Conservation (phyloP, 306 rosid genomes). For the Luffa aegyptiaca region DNA sequence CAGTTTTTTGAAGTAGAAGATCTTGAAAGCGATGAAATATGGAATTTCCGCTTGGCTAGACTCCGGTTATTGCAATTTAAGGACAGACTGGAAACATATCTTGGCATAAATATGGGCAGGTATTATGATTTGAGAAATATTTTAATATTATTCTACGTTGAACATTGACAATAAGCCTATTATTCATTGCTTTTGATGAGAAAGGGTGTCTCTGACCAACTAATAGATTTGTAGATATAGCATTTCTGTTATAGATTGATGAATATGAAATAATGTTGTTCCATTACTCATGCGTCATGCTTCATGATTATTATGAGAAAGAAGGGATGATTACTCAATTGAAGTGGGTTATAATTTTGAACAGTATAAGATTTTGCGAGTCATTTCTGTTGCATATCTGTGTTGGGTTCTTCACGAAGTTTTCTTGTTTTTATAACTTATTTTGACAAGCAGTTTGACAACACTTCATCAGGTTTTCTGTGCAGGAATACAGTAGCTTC, state of each 20-base stretch:
- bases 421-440: conserved; percentile 35
- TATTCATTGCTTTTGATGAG: neutral
- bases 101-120: conserved; percentile 99
- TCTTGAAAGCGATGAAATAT: conserved; percentile 31
- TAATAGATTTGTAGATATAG: neutral
- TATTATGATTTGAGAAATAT: conserved; percentile 19
- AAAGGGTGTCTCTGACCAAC: neutral
- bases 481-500: conserved; percentile 82
- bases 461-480: conserved; percentile 89
- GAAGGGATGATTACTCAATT: neutral
- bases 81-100: conserved; percentile 85
- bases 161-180: neutral
- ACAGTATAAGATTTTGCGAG: neutral
- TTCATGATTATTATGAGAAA: neutral
- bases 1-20: conserved; percentile 45
- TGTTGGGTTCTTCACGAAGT: conserved; percentile 14
- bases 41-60: conserved; percentile 71
- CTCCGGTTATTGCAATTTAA: conserved; percentile 73
- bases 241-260: neutral
- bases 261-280: neutral
- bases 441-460: conserved; percentile 45
- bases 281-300: neutral
- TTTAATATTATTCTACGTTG: neutral
- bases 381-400: neutral
- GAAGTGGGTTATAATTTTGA: neutral